A percentile compares a stretch with the other conserved stretches of the same genome.
Evolutionary conservation across 2,329 filamentous ascomycete species (phyloP).

Genomic region (Aspergillus unguis): DNA sequence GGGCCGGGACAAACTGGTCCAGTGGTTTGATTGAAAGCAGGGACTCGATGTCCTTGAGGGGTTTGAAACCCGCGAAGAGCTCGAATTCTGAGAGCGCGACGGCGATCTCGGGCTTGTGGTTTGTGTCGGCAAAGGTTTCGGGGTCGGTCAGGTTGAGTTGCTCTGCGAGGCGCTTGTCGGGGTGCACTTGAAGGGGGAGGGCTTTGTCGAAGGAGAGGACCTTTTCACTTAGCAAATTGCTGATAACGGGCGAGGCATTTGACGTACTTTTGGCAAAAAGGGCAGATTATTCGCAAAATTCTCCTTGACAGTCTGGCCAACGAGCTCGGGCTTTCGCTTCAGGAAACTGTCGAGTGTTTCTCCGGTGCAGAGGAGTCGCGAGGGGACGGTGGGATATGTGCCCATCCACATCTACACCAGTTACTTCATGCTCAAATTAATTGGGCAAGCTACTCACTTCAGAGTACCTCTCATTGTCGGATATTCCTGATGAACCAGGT

Average conservation of each 20-base stretch:
- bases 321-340: constrained; percentile 59
- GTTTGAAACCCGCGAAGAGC: constrained; percentile 72
- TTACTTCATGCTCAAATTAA: neutral
- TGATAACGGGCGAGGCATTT: too few species aligned
- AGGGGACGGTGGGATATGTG: constrained; percentile 69
- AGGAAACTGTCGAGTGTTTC: constrained; percentile 64
- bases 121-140: constrained; percentile 64
- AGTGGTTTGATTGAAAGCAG: constrained; percentile 57
- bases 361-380: constrained; percentile 59
- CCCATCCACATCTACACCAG: constrained; percentile 66
- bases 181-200: constrained; percentile 71
- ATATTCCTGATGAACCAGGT: constrained; percentile 60
- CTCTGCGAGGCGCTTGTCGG: constrained; percentile 64
- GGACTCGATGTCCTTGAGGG: constrained; percentile 56
- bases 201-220: constrained; percentile 73
- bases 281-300: constrained; percentile 65
- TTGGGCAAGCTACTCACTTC: constrained; percentile 43
- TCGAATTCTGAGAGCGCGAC: constrained; percentile 69
- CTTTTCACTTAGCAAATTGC: constrained; percentile 24
- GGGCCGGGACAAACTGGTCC: constrained; percentile 51
- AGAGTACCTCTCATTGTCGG: constrained; percentile 62
- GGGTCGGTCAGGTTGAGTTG: constrained; percentile 64
- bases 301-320: constrained; percentile 60
- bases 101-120: constrained; percentile 79
- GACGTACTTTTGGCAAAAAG: constrained; percentile 64